Conservation (phyloP, 257 asterid genomes). For the Solanum bukasovii region DNA sequence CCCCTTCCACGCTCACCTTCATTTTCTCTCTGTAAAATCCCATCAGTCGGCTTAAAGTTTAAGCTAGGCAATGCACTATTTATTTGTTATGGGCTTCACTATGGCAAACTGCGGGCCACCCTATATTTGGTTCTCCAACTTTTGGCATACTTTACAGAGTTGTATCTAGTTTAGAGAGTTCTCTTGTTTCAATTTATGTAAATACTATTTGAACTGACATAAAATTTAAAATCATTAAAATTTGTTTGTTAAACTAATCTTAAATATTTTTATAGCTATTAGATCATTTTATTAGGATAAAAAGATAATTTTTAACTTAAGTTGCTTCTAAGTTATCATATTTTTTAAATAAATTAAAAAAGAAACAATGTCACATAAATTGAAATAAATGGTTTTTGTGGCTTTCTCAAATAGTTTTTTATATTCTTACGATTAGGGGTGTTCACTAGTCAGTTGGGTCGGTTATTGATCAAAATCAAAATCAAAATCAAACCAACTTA, state of each 20-base stretch:
- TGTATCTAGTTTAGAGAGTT: too few species aligned
- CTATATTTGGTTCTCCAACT: neutral
- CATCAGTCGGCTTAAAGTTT: neutral
- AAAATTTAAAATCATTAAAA: too few species aligned
- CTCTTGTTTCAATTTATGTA: too few species aligned
- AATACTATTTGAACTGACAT: too few species aligned
- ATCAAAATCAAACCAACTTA: too few species aligned
- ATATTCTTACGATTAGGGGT: too few species aligned
- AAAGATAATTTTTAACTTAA: neutral
- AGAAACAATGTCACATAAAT: neutral
- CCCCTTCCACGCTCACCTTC: constrained; percentile 67
- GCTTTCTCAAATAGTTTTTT: neutral
- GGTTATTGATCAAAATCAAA: too few species aligned
- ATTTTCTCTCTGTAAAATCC: constrained; percentile 1
- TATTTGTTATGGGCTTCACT: neutral
- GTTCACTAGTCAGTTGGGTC: too few species aligned
- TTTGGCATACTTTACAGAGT: too few species aligned
- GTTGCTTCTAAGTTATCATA: neutral
- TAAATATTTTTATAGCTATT: neutral
- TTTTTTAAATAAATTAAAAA: too few species aligned
- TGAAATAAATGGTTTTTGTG: neutral
- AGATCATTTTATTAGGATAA: neutral
- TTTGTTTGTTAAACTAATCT: too few species aligned
- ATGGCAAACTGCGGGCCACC: neutral
- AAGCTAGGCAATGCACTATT: neutral